Conservation (phyloP, 2,329 filamentous ascomycete genomes). For the Shiraia bambusicola region DNA sequence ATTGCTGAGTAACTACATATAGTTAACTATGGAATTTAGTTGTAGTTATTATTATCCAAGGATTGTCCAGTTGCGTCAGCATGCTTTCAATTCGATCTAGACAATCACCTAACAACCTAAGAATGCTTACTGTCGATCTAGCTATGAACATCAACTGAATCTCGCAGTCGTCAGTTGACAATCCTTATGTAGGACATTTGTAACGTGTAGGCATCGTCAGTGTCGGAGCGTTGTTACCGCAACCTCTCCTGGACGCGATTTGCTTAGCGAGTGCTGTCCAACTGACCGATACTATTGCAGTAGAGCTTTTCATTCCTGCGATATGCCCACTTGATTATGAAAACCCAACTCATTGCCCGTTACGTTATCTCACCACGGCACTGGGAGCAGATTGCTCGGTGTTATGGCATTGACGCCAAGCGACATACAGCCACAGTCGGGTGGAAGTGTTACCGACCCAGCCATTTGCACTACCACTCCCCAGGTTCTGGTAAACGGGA, state of each 20-base stretch:
- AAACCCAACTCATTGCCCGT: not conserved
- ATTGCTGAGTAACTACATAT: too few species aligned
- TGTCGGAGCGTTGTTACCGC: too few species aligned
- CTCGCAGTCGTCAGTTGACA: too few species aligned
- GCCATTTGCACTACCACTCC: conserved; percentile 4
- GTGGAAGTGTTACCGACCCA: not conserved
- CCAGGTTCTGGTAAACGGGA: conserved; percentile 12
- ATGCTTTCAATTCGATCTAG: too few species aligned
- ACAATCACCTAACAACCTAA: too few species aligned
- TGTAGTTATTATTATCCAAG: too few species aligned
- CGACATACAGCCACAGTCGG: not conserved
- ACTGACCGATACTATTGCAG: conserved; percentile 26
- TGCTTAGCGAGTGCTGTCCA: conserved; percentile 7
- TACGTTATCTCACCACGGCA: not conserved
- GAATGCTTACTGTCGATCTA: too few species aligned
- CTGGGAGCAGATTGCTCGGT: conserved; percentile 8
- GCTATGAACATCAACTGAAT: too few species aligned
- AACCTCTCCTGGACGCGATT: not conserved
- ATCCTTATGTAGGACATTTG: too few species aligned
- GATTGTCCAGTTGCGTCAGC: too few species aligned
- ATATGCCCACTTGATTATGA: not conserved
- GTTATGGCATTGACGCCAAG: conserved; percentile 3
- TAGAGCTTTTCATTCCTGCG: conserved; percentile 15
- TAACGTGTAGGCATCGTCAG: too few species aligned
- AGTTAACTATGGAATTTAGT: too few species aligned